These are phyloP conservation scores for Rhizophora mangle DNA, from an alignment of 345 rosid genomes.

Conservation along the genomic window DNA sequence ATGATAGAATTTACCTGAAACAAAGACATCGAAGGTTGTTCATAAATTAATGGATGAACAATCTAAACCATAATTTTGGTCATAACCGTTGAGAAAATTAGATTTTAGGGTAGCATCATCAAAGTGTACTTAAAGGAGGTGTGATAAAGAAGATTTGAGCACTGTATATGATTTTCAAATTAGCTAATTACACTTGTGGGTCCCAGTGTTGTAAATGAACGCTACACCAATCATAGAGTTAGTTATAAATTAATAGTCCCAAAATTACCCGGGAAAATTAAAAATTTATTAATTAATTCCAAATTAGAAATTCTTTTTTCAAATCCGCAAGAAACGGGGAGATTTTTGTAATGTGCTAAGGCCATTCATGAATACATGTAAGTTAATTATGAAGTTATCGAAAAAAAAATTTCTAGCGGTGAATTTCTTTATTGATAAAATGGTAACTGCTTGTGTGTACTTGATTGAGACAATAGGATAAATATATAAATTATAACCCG, in stretches of 20 bases:
- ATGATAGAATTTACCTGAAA: background rate
- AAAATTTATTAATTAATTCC: too few relatives aligned
- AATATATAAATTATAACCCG: background rate
- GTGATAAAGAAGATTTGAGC: slow-evolving; percentile 20
- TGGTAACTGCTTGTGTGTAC: background rate
- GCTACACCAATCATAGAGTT: too few relatives aligned
- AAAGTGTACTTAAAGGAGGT: slow-evolving; percentile 27
- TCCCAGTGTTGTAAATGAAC: background rate
- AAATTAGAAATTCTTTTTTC: too few relatives aligned
- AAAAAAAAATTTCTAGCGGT: too few relatives aligned
- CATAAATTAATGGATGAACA: slow-evolving; percentile 12
- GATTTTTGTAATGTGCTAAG: too few relatives aligned
- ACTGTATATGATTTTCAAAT: background rate
- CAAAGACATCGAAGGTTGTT: background rate
- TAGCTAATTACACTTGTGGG: background rate
- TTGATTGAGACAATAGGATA: slow-evolving; percentile 17
- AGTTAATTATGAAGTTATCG: too few relatives aligned
- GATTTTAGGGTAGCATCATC: slow-evolving; percentile 20
- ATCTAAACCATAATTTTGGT: slow-evolving; percentile 36
- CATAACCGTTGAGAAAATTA: slow-evolving; percentile 70
- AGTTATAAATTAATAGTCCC: too few relatives aligned
- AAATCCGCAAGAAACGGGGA: too few relatives aligned
- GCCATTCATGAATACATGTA: too few relatives aligned
- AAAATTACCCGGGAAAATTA: too few relatives aligned
- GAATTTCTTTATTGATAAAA: too few relatives aligned